Evolutionary conservation across 2,329 filamentous ascomycete species (phyloP).

Genomic region (Fusarium sp.): DNA sequence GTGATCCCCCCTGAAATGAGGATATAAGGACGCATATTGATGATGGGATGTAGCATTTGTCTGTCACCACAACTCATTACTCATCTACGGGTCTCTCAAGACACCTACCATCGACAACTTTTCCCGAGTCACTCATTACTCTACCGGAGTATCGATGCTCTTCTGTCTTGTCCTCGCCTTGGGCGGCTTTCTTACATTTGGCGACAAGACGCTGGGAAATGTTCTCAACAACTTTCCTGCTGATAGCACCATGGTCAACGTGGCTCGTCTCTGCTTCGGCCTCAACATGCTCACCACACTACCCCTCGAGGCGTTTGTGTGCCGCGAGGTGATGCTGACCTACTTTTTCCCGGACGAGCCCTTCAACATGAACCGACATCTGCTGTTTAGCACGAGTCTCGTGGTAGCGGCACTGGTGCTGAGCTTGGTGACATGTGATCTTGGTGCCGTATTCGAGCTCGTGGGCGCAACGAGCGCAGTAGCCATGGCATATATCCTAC

Average conservation of each 20-base stretch:
- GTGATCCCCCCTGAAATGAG: conserved; percentile 35
- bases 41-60: conserved; percentile 66
- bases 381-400: conserved; percentile 85
- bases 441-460: conserved; percentile 94
- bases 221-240: conserved; percentile 97
- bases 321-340: conserved; percentile 93
- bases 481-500: conserved; percentile 93
- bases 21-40: neutral
- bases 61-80: conserved; percentile 91
- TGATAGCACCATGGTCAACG: conserved; percentile 92
- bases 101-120: conserved; percentile 98
- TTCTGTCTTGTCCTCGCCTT: conserved; percentile 91
- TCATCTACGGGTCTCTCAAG: conserved; percentile 95
- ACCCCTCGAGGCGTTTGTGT: conserved; percentile 96
- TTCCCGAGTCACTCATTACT: conserved; percentile 91
- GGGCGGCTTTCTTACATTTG: conserved; percentile 91
- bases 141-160: conserved; percentile 88
- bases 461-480: conserved; percentile 96
- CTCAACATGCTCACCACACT: conserved; percentile 99
- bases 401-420: conserved; percentile 83
- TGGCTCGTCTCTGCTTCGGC: conserved; percentile 94
- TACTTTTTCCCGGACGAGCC: conserved; percentile 78
- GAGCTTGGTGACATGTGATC: conserved; percentile 88
- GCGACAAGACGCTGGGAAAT: conserved; percentile 91
- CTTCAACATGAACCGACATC: conserved; percentile 84